Evolutionary conservation across 768 basidiomycete species (phyloP).

Genomic region (Podaxis carcinomalis): DNA sequence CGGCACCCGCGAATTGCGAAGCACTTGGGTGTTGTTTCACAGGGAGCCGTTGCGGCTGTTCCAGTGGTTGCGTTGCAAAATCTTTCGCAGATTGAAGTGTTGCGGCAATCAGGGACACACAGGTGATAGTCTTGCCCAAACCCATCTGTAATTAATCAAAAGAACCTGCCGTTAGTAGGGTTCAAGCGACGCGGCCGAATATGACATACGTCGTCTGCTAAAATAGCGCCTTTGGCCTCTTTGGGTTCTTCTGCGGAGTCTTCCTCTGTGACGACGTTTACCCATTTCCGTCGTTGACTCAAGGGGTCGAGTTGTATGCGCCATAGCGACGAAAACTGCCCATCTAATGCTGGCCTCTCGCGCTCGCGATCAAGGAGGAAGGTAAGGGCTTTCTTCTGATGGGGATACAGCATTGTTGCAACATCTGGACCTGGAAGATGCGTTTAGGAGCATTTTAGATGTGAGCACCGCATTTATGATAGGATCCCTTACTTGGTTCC

Average conservation of each 20-base stretch:
- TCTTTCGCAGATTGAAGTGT: conserved; percentile 67
- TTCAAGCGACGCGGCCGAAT: neutral
- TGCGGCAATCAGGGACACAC: conserved; percentile 88
- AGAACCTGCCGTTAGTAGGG: conserved; percentile 5
- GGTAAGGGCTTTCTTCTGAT: conserved; percentile 96
- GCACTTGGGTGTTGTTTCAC: conserved; percentile 28
- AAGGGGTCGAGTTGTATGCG: conserved; percentile 49
- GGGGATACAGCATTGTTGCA: conserved; percentile 87
- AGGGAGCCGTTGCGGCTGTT: conserved; percentile 35
- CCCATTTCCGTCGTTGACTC: conserved; percentile 53
- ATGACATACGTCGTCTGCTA: conserved; percentile 90
- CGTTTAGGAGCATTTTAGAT: conserved; percentile 11
- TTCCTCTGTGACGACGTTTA: conserved; percentile 79
- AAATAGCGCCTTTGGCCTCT: conserved; percentile 81
- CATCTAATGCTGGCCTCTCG: conserved; percentile 53
- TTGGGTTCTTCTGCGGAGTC: conserved; percentile 63
- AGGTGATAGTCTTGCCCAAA: conserved; percentile 94
- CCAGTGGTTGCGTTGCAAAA: conserved; percentile 59
- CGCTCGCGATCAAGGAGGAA: conserved; percentile 89
- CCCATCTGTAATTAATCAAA: conserved; percentile 71
- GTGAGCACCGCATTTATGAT: conserved; percentile 4
- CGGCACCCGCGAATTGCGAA: conserved; percentile 70
- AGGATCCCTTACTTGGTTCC: conserved; percentile 62
- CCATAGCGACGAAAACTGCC: conserved; percentile 71
- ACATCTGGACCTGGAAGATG: conserved; percentile 53